A percentile compares a stretch with the other conserved stretches of the same genome.
These are phyloP conservation scores for Inga laurina DNA, from an alignment of 306 rosid species.

Conservation along the genomic window DNA sequence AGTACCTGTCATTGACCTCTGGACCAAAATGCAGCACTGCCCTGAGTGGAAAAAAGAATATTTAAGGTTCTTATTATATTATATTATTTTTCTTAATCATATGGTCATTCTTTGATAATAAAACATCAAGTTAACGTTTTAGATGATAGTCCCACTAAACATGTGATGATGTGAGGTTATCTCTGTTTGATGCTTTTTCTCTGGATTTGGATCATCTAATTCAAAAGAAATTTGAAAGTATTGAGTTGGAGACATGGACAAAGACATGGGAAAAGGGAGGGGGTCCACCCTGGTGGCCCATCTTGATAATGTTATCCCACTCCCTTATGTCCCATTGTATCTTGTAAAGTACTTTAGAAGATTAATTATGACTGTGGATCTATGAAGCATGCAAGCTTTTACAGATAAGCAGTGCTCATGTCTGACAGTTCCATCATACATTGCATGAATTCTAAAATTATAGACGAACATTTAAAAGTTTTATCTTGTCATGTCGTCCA, in stretches of 20 bases:
- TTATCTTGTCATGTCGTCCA: background rate
- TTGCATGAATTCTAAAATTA: background rate
- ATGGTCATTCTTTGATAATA: background rate
- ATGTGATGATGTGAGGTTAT: background rate
- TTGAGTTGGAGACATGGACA: background rate
- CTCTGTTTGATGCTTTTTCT: constrained; percentile 3
- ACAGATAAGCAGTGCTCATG: background rate
- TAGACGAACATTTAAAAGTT: background rate
- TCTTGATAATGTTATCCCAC: background rate
- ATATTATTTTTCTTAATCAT: background rate
- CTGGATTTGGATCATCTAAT: background rate
- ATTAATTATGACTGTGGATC: background rate
- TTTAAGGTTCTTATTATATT: constrained; percentile 47
- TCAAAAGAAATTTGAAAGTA: background rate
- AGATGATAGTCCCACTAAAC: constrained; percentile 4
- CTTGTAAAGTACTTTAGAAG: background rate
- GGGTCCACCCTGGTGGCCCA: background rate
- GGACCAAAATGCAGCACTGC: constrained; percentile 81
- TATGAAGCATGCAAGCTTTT: background rate
- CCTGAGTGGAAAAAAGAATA: constrained; percentile 58
- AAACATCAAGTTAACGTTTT: background rate
- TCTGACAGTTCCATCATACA: background rate
- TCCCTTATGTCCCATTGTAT: background rate
- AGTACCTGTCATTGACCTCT: constrained; percentile 60
- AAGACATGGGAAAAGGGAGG: background rate